A percentile compares a stretch with the other conserved stretches of the same genome.
phyloP scores from a whole-genome alignment of 257 asterid genomes.

The Henckelia pumila region DNA sequence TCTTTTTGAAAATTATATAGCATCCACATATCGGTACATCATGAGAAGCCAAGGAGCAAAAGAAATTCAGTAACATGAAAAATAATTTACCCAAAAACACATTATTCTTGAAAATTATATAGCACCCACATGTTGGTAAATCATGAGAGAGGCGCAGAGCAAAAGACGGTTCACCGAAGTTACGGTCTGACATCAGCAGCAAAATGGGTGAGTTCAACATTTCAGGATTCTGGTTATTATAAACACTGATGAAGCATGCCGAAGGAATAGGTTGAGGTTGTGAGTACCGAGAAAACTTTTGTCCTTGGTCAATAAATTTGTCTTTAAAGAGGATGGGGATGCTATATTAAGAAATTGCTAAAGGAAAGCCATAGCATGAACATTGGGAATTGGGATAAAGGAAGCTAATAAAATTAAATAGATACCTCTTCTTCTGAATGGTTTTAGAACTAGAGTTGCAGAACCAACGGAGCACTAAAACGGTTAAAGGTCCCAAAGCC shows the following conservation, averaged over 20 bases:
- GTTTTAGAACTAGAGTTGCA: neutral
- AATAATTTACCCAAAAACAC: neutral
- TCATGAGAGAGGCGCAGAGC: neutral
- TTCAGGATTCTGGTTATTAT: neutral
- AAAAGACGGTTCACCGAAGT: slow-evolving; percentile 1
- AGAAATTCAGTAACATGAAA: neutral
- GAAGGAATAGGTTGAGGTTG: slow-evolving; percentile 2
- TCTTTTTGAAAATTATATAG: neutral
- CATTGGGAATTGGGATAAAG: neutral
- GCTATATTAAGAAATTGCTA: neutral
- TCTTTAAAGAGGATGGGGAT: neutral
- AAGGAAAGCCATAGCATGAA: neutral
- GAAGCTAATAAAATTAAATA: slow-evolving; percentile 2
- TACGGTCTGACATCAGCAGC: neutral
- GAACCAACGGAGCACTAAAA: slow-evolving; percentile 1
- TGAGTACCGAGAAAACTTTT: neutral
- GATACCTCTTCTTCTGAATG: neutral
- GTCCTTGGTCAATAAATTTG: neutral
- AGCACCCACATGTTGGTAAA: slow-evolving; percentile 2
- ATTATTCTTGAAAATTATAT: neutral
- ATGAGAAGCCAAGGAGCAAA: slow-evolving; percentile 5
- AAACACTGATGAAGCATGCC: neutral
- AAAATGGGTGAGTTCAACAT: slow-evolving; percentile 12
- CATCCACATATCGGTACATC: slow-evolving; percentile 4
- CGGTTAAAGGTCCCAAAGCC: neutral